Conservation (phyloP, 495 filamentous ascomycete genomes). For the Hypoxylon rickii region DNA sequence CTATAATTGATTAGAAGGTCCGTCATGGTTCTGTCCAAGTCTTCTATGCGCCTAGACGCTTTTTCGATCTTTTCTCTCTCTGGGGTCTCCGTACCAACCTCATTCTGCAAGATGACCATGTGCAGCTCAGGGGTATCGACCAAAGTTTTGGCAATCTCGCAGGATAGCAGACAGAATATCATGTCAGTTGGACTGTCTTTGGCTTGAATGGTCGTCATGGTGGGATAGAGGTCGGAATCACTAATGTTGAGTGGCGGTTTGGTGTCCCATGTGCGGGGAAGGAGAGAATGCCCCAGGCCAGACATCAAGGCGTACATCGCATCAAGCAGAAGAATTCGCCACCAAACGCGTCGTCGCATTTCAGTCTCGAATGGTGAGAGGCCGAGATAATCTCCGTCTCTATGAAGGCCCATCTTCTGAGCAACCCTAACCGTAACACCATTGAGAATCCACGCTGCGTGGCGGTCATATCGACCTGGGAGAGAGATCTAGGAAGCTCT, state of each 20-base stretch:
- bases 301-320: constrained; percentile 61
- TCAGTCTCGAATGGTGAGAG: constrained; percentile 70
- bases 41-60: constrained; percentile 55
- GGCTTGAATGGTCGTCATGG: constrained; percentile 57
- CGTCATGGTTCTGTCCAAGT: constrained; percentile 47
- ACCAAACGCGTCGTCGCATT: constrained; percentile 72
- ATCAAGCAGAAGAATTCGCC: constrained; percentile 73
- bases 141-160: constrained; percentile 54
- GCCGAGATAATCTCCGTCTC: constrained; percentile 68
- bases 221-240: constrained; percentile 62
- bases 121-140: constrained; percentile 50
- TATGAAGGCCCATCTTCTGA: constrained; percentile 73
- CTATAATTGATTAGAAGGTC: constrained; percentile 59
- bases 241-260: constrained; percentile 59
- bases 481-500: constrained; percentile 46
- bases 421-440: constrained; percentile 68
- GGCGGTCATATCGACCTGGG: constrained; percentile 56
- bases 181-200: constrained; percentile 67
- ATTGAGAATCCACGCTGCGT: constrained; percentile 55
- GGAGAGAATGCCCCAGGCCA: constrained; percentile 62
- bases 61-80: constrained; percentile 47
- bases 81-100: constrained; percentile 31
- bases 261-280: constrained; percentile 53
- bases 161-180: constrained; percentile 65
- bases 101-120: constrained; percentile 47